Conservation (phyloP, 805 yeast genomes). For the Lipomyces anomalus region DNA sequence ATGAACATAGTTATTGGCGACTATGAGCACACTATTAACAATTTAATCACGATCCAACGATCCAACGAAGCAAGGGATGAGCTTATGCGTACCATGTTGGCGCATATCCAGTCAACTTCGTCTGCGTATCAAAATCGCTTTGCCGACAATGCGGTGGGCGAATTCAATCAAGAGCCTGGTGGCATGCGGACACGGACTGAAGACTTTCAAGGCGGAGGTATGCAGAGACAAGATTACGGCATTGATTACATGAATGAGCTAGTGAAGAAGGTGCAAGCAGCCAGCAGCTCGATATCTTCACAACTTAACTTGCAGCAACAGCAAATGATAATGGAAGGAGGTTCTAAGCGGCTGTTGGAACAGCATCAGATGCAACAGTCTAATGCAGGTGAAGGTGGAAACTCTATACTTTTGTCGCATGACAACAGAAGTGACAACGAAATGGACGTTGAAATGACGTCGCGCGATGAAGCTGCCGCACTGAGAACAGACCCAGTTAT, state of each 20-base stretch:
- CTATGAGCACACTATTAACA: conserved; percentile 17
- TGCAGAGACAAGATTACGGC: conserved; percentile 11
- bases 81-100: conserved; percentile 20
- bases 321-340: conserved; percentile 17
- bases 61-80: conserved; percentile 26
- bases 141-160: conserved; percentile 15
- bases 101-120: conserved; percentile 12
- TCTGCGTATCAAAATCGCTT: not conserved
- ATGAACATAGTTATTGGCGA: conserved; percentile 15
- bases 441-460: conserved; percentile 11
- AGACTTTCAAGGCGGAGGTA: conserved; percentile 13
- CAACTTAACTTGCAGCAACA: conserved; percentile 24
- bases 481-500: not conserved
- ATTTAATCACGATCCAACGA: conserved; percentile 22
- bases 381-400: not conserved
- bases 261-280: conserved; percentile 21
- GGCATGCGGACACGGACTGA: conserved; percentile 9
- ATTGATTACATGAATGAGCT: conserved; percentile 19
- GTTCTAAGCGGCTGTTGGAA: conserved; percentile 13
- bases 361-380: conserved; percentile 2
- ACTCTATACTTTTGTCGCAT: conserved; percentile 5
- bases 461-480: not conserved
- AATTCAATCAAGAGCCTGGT: conserved; percentile 10
- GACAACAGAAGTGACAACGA: conserved; percentile 13
- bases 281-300: conserved; percentile 18